phyloP scores from a whole-genome alignment of 225 moss, liverwort and hornwort species.

The Anthoceros angustus region DNA sequence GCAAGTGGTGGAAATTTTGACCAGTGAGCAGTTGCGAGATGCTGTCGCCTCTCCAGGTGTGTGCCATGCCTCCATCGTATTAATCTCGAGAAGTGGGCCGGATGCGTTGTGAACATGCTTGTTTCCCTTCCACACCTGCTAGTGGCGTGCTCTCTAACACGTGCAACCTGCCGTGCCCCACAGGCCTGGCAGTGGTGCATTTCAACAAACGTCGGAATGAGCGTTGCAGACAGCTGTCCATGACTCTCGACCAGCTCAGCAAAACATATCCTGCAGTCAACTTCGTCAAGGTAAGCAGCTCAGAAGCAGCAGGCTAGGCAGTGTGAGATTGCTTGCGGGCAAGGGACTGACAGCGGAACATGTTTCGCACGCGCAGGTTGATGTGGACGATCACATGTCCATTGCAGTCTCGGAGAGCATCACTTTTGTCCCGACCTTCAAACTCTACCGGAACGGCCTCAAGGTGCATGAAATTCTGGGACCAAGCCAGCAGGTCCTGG shows the following conservation, averaged over 20 bases:
- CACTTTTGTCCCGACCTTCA: slow-evolving; percentile 83
- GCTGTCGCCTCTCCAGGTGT: slow-evolving; percentile 84
- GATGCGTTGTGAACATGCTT: too few species aligned
- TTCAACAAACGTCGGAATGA: slow-evolving; percentile 91
- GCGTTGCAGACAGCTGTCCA: slow-evolving; percentile 62
- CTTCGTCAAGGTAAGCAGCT: slow-evolving; percentile 54
- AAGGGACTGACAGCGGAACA: not conserved
- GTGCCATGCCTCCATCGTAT: not conserved
- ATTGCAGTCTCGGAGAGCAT: slow-evolving; percentile 69
- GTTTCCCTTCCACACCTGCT: too few species aligned
- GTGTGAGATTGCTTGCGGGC: not conserved
- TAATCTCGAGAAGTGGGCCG: too few species aligned
- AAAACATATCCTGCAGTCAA: slow-evolving; percentile 71
- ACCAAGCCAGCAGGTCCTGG: slow-evolving; percentile 57
- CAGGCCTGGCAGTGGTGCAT: slow-evolving; percentile 83
- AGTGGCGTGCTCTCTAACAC: too few species aligned
- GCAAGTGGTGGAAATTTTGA: slow-evolving; percentile 46
- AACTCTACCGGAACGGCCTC: slow-evolving; percentile 85
- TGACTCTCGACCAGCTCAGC: slow-evolving; percentile 68
- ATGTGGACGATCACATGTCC: slow-evolving; percentile 71
- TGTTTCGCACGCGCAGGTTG: slow-evolving; percentile 38
- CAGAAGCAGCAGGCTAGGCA: not conserved
- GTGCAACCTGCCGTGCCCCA: not conserved
- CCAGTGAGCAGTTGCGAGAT: slow-evolving; percentile 56
- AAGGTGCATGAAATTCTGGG: slow-evolving; percentile 75